Percentiles rank a stretch among this genome's conserved stretches.
These are phyloP conservation scores for Vigna trinervia DNA, from an alignment of 306 rosid genomes.

Conservation along the genomic window DNA sequence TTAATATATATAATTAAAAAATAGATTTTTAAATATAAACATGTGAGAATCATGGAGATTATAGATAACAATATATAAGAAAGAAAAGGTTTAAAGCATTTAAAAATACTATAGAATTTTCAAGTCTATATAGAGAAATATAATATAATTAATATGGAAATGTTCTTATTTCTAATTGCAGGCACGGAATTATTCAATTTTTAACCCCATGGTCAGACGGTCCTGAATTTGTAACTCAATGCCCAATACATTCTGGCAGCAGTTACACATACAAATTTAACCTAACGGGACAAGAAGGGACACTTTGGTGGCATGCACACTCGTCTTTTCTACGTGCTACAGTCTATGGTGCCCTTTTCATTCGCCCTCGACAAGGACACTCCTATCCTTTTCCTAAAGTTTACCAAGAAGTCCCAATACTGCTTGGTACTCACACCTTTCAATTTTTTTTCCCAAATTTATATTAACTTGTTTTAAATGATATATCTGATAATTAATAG, in stretches of 20 bases:
- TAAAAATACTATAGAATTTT: no score
- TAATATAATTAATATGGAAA: no score
- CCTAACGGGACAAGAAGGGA: slow-evolving; percentile 71
- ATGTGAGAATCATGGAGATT: no score
- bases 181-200: slow-evolving; percentile 77
- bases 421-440: slow-evolving; percentile 48
- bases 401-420: slow-evolving; percentile 57
- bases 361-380: slow-evolving; percentile 48
- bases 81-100: no score
- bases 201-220: slow-evolving; percentile 78
- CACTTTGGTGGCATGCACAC: slow-evolving; percentile 89
- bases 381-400: slow-evolving; percentile 53
- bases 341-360: slow-evolving; percentile 68
- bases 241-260: slow-evolving; percentile 58
- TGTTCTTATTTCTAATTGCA: neutral
- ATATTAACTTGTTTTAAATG: no score
- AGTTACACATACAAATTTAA: slow-evolving; percentile 61
- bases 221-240: slow-evolving; percentile 70
- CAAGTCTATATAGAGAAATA: no score
- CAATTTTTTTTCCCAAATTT: no score
- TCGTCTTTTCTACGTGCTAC: slow-evolving; percentile 64
- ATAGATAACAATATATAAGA: no score
- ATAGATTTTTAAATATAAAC: no score
- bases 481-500: no score
- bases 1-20: no score